Percentiles rank a stretch among this genome's conserved stretches.
Conservation (phyloP, 371 early-diverging fungal species). For the Amoeboaphelidium occidentale region DNA sequence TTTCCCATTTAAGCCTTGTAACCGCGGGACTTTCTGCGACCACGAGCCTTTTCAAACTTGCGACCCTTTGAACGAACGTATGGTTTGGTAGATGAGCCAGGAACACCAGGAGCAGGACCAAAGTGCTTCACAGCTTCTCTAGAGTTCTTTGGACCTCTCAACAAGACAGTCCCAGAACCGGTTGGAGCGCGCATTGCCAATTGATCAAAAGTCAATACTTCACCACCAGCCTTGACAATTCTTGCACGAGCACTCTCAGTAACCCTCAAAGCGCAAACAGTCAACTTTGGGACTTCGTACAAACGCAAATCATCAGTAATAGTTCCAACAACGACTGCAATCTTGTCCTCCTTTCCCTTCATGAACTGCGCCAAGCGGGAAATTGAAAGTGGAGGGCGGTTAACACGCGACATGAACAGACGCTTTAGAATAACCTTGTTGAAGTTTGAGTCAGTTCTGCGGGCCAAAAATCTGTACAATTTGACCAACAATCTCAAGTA, state of each 20-base stretch:
- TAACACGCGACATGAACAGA: slow-evolving; percentile 88
- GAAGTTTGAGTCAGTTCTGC: slow-evolving; percentile 90
- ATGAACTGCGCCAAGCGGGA: slow-evolving; percentile 57
- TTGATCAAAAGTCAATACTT: slow-evolving; percentile 91
- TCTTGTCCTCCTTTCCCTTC: slow-evolving; percentile 34
- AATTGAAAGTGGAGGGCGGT: slow-evolving; percentile 82
- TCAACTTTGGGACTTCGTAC: slow-evolving; percentile 78
- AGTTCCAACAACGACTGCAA: slow-evolving; percentile 82
- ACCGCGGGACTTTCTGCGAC: slow-evolving; percentile 86
- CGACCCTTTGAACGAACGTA: slow-evolving; percentile 94
- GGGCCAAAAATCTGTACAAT: slow-evolving; percentile 88
- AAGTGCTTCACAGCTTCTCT: slow-evolving; percentile 93
- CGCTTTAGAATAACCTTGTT: slow-evolving; percentile 96
- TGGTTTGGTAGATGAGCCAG: slow-evolving; percentile 61
- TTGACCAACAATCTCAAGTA: neutral
- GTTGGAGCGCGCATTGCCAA: slow-evolving; percentile 90
- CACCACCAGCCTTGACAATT: slow-evolving; percentile 94
- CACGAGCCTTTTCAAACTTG: slow-evolving; percentile 97
- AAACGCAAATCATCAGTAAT: slow-evolving; percentile 89
- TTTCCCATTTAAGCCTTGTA: slow-evolving; percentile 48
- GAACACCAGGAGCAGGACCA: slow-evolving; percentile 53
- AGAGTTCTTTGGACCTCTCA: slow-evolving; percentile 73
- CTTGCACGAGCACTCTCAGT: slow-evolving; percentile 86
- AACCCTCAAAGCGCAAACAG: slow-evolving; percentile 80
- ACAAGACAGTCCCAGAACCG: slow-evolving; percentile 78